Evolutionary conservation across 2,329 filamentous ascomycete species (phyloP).

Genomic region (Cercospora sp.): DNA sequence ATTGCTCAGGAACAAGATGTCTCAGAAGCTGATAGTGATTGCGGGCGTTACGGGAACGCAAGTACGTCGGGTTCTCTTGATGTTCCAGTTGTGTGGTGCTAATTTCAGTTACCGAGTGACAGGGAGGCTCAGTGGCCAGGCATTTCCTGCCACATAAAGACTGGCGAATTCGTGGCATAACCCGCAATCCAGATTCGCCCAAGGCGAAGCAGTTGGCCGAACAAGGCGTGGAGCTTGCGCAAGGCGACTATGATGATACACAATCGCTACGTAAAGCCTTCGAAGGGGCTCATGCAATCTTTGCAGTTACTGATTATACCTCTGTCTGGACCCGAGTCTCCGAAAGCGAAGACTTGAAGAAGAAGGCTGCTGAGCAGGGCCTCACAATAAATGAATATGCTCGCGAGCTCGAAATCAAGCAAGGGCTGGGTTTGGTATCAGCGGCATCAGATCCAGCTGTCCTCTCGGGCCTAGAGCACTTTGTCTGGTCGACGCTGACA

Average conservation of each 20-base stretch:
- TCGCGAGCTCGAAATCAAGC: background rate
- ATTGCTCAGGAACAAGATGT: background rate
- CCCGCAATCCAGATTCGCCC: background rate
- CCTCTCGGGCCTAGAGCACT: background rate
- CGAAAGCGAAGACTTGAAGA: background rate
- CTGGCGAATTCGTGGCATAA: background rate
- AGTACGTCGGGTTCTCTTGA: background rate
- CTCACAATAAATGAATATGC: background rate
- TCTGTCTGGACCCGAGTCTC: background rate
- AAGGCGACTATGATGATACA: background rate
- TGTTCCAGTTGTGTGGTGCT: background rate
- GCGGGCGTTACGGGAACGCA: background rate
- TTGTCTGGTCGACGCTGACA: background rate
- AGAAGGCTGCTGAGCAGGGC: background rate
- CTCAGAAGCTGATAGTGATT: background rate
- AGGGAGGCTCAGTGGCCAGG: background rate
- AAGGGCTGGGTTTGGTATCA: background rate
- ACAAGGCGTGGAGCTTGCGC: background rate
- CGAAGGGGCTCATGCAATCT: background rate
- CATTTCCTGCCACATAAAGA: background rate
- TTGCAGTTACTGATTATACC: background rate
- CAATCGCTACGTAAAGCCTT: background rate
- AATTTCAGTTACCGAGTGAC: background rate
- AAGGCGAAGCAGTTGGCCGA: background rate
- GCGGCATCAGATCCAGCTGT: background rate